Conservation (phyloP, 768 basidiomycete species). For the Boletus rufocinnamomeus region DNA sequence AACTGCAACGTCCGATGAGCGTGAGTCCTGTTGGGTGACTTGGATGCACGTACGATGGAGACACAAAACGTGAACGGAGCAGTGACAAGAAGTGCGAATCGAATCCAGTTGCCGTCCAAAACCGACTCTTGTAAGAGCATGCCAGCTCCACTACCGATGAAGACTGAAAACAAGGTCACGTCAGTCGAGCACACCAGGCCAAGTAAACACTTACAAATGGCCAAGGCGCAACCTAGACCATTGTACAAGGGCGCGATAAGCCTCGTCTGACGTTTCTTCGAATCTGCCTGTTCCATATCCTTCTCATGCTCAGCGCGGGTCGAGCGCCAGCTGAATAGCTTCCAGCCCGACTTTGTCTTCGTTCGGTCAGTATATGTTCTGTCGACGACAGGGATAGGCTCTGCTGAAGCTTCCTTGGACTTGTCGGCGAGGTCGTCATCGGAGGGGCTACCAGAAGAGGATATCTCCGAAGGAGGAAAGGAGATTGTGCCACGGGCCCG, state of each 20-base stretch:
- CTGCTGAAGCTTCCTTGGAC: conserved; percentile 25
- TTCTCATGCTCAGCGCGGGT: conserved; percentile 37
- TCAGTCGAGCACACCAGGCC: conserved; percentile 6
- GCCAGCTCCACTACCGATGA: conserved; percentile 61
- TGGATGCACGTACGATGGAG: conserved; percentile 54
- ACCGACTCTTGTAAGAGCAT: conserved; percentile 66
- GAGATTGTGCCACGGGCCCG: conserved; percentile 42
- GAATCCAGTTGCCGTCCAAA: conserved; percentile 59
- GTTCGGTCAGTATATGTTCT: conserved; percentile 1
- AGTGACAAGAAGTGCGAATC: conserved; percentile 68
- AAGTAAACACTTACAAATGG: conserved; percentile 52
- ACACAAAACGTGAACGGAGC: conserved; percentile 76
- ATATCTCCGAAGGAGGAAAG: conserved; percentile 37
- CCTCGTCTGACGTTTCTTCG: conserved; percentile 48
- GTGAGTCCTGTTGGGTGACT: background rate
- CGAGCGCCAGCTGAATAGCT: conserved; percentile 48
- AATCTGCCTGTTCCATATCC: conserved; percentile 55
- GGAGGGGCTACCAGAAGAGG: conserved; percentile 52
- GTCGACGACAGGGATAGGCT: conserved; percentile 9
- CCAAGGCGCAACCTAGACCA: conserved; percentile 66
- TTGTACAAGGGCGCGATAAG: conserved; percentile 73
- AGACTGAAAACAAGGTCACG: conserved; percentile 47
- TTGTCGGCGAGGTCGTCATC: conserved; percentile 60
- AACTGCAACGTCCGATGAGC: conserved; percentile 47
- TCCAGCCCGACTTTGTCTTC: conserved; percentile 17